Conservation (phyloP, 768 basidiomycete genomes). For the Filobasidium wieringae region DNA sequence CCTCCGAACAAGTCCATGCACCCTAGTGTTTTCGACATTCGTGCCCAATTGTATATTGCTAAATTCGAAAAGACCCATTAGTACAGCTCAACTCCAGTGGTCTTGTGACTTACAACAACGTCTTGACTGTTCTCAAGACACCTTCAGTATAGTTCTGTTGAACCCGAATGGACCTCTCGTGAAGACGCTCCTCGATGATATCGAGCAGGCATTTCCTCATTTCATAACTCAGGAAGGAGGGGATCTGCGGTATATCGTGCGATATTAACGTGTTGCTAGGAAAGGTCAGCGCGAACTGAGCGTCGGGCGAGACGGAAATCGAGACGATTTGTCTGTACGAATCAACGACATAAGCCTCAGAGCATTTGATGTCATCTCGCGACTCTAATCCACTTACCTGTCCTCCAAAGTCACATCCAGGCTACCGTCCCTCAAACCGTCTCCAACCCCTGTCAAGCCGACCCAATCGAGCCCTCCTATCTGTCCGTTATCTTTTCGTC, state of each 20-base stretch:
- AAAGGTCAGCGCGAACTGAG: slow-evolving; percentile 4
- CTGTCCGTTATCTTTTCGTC: slow-evolving; percentile 1
- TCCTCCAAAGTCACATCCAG: slow-evolving; percentile 8
- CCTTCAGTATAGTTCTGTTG: not conserved
- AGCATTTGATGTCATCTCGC: not conserved
- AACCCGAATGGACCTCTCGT: not conserved
- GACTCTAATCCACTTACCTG: not conserved
- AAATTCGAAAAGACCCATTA: too few species aligned
- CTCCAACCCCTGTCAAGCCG: not conserved
- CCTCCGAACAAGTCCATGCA: too few species aligned
- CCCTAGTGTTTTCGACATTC: too few species aligned
- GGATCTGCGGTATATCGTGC: slow-evolving; percentile 14
- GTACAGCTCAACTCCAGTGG: too few species aligned
- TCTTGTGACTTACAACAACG: not conserved
- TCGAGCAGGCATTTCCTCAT: not conserved
- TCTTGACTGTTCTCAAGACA: not conserved
- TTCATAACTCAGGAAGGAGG: not conserved
- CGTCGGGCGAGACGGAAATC: slow-evolving; percentile 2
- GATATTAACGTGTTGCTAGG: slow-evolving; percentile 2
- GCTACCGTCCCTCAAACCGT: slow-evolving; percentile 1
- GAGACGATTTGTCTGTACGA: slow-evolving; percentile 5
- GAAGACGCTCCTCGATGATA: not conserved
- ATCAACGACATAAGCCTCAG: too few species aligned
- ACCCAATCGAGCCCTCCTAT: slow-evolving; percentile 14
- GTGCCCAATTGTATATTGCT: too few species aligned